Evolutionary conservation across 2,329 filamentous ascomycete species (phyloP), one percentile per base, ranked within the genome.

Genomic region (Pleoardoris graminearum): DNA sequence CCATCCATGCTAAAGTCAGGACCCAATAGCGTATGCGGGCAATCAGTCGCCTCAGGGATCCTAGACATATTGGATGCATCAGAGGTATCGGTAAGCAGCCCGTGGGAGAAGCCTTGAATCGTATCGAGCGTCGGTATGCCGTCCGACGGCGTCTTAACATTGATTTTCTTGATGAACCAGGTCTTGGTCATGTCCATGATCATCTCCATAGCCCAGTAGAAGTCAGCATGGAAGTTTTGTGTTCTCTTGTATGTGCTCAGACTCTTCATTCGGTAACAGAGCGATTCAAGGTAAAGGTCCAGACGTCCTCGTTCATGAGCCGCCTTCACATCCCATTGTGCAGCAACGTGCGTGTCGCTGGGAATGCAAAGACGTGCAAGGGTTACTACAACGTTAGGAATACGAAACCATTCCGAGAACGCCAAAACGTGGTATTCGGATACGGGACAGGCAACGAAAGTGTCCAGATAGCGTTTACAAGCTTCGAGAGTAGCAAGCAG

Each of bases 371-470:
- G 49, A n/a, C 56, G 57, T 2, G 69, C 53, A 5, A 68, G 50
- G 0, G 60, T 67, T 53, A 69, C 67, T 17, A 71, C 60, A 7
- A 67, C 66, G 14, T 57, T 48, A 5, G 70, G 70, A 7, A 72
- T 50, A 11, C 63, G 63, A 60, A 67, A 67, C 69, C 69, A 72
- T 33, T 71, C 69, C 7, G 63, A 54, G 27, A 71, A 71, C 3
- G 69, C 66, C 11, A 72, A 53, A 1, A 68, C 51, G 44, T 69
- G 58, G 42, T 71, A 71, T 3, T 69, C 60, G 0, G 61, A 90
- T n/a, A 88, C 91, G 4, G 85, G 81, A 19, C 91, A 81, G 21
- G 81, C 82, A 3, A 93, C 80, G 25, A 94, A 83, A 55, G 85
- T 77, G 70, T 90, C 85, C 30, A 93, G 84, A 3, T 85, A 82